These are phyloP conservation scores for Microsporum ferrugineum DNA, from an alignment of 2,329 filamentous ascomycete species.

Conservation along the genomic window DNA sequence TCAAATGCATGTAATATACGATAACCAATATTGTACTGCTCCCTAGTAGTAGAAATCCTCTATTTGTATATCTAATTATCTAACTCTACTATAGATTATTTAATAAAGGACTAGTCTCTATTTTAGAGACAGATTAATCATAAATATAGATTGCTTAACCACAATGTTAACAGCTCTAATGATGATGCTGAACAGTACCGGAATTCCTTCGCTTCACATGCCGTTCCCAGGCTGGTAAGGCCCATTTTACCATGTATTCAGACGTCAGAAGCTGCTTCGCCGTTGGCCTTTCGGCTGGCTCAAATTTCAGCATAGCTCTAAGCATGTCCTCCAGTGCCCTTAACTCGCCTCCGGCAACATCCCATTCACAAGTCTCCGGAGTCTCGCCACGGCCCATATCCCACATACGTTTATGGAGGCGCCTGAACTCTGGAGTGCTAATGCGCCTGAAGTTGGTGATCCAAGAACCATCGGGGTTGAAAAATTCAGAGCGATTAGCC, in stretches of 20 bases:
- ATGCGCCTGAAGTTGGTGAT: conserved; percentile 15
- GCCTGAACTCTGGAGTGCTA: conserved; percentile 12
- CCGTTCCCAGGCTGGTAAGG: conserved; percentile 17
- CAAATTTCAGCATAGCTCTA: conserved; percentile 17
- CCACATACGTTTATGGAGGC: conserved; percentile 14
- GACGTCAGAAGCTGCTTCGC: conserved; percentile 14
- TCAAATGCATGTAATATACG: no score
- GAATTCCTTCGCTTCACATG: conserved; percentile 7
- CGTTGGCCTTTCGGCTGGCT: conserved; percentile 15
- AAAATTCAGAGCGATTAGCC: conserved; percentile 15
- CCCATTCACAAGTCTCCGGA: conserved; percentile 17
- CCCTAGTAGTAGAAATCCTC: no score
- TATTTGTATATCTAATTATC: no score
- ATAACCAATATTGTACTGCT: no score
- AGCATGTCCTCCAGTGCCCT: conserved; percentile 16
- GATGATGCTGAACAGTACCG: no score
- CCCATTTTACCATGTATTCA: conserved; percentile 18
- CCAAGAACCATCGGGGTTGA: conserved; percentile 17
- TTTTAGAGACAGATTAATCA: no score
- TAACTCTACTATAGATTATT: no score
- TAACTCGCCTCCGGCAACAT: conserved; percentile 17
- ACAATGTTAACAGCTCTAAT: no score
- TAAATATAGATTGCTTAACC: no score
- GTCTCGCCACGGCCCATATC: conserved; percentile 18
- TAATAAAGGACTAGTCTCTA: no score